Base-by-base conservation (phyloP, 2,329 filamentous ascomycete species). In the Zalaria sp. region DNA sequence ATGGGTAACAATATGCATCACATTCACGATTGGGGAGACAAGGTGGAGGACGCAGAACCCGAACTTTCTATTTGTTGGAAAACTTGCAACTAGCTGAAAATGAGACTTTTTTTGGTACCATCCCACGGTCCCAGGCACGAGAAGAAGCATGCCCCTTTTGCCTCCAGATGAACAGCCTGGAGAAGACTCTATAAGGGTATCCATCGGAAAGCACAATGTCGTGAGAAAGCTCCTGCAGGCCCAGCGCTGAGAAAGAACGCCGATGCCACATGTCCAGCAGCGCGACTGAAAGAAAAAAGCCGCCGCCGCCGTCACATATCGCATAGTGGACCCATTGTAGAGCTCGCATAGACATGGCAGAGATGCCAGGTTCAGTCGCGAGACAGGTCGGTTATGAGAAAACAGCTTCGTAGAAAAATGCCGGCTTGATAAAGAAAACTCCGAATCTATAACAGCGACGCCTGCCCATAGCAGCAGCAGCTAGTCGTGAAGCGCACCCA, bases 311-410 rank as follows among this genome's bases (percentile, higher is more conserved):
- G 29, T n/a, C 29, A 32, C 7, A 32, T n/a, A n/a, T n/a, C n/a
- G 29, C 29, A 7, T 7, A 32, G 29, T 7, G n/a, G 29, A n/a
- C 29, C 29, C 29, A 32, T 7, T 7, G n/a, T 7, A 32, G 29
- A 32, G 29, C 7, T 32, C 29, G n/a, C 29, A 7, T 7, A 7
- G 29, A 32, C n/a, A 7, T 32, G 29, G 29, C 29, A n/a, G 29
- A 44, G 40, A 44, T 41, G 43, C 38, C 43, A 44, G 43, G 43
- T 41, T 44, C 43, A 25, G 37, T 44, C 38, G 32, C 38, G 40
- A 9, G 18, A 18, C 18, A 18, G 18, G 18, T 18, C 18, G 18
- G 18, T 32, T 7, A 7, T 32, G 29, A 32, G 7, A 32, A 32
- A 32, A 32, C 29, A 32, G 29, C n/a, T 32, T n/a, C 7, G 7